These are phyloP conservation scores for Hanseniaspora hatyaiensis DNA, from an alignment of 805 yeast species.

Conservation along the genomic window DNA sequence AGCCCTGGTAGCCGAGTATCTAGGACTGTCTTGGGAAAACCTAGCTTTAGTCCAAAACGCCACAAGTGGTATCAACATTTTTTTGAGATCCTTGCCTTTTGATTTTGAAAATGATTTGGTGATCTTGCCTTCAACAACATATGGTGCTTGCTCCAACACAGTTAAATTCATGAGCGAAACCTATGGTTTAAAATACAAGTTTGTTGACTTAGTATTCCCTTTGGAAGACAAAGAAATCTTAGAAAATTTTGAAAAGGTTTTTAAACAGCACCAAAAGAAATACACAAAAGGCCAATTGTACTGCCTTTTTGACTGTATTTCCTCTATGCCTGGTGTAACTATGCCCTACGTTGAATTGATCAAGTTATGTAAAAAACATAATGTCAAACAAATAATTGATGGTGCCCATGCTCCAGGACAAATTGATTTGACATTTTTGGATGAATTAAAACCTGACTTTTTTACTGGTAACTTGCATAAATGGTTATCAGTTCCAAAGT, in stretches of 20 bases:
- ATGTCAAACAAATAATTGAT: constrained; percentile 48
- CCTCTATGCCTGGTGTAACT: constrained; percentile 52
- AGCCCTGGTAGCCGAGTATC: constrained; percentile 32
- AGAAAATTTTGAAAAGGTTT: constrained; percentile 25
- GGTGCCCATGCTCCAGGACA: constrained; percentile 64
- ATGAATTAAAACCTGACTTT: constrained; percentile 44
- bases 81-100: constrained; percentile 41
- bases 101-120: constrained; percentile 40
- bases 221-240: constrained; percentile 33
- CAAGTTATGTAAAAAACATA: constrained; percentile 35
- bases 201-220: constrained; percentile 36
- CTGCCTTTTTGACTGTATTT: constrained; percentile 46
- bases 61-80: constrained; percentile 46
- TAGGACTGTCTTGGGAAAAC: constrained; percentile 38
- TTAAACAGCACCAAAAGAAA: constrained; percentile 19
- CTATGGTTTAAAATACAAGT: constrained; percentile 30
- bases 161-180: constrained; percentile 33
- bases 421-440: constrained; percentile 34
- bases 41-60: constrained; percentile 50
- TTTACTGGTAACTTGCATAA: constrained; percentile 55
- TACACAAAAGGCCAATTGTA: constrained; percentile 26
- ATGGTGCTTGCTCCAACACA: constrained; percentile 45
- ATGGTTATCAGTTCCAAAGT: constrained; percentile 51
- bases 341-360: constrained; percentile 46
- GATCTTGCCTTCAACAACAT: constrained; percentile 39